Conservation (phyloP, 176 grass and related monocot species). For the Carex parvula region DNA sequence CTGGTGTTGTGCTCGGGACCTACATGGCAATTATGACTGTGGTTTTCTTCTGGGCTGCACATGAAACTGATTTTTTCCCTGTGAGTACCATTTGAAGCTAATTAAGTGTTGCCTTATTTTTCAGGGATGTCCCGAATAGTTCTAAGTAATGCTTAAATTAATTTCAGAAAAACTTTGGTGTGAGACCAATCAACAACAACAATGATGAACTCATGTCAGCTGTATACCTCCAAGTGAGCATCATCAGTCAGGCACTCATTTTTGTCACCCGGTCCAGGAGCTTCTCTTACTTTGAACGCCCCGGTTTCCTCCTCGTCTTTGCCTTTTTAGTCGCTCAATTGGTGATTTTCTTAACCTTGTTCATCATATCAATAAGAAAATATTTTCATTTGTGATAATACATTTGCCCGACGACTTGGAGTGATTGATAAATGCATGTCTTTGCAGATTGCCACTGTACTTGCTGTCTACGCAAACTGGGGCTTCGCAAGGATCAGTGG, state of each 20-base stretch:
- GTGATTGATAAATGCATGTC: neutral
- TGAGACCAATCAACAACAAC: constrained; percentile 38
- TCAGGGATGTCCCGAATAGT: neutral
- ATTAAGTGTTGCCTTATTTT: neutral
- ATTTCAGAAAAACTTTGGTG: constrained; percentile 33
- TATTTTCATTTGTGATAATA: neutral
- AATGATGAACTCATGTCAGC: constrained; percentile 33
- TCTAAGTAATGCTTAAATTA: neutral
- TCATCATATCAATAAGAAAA: neutral
- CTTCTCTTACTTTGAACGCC: constrained; percentile 45
- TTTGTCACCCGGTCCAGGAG: constrained; percentile 53
- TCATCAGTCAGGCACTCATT: constrained; percentile 53
- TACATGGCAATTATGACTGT: constrained; percentile 88
- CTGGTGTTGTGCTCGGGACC: constrained; percentile 78
- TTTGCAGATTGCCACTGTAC: constrained; percentile 54
- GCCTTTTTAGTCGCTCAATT: constrained; percentile 42
- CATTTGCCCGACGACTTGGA: no score
- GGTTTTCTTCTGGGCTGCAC: constrained; percentile 75
- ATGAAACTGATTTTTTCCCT: constrained; percentile 76
- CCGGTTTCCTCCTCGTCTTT: constrained; percentile 31
- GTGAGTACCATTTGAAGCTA: constrained; percentile 16
- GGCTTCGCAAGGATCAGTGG: constrained; percentile 77
- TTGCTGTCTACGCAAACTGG: constrained; percentile 88
- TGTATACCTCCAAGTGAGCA: constrained; percentile 53
- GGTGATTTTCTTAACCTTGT: constrained; percentile 1